These are phyloP conservation scores for Colletotrichum theobromicola DNA, from an alignment of 2,329 filamentous ascomycete species.

Conservation along the genomic window DNA sequence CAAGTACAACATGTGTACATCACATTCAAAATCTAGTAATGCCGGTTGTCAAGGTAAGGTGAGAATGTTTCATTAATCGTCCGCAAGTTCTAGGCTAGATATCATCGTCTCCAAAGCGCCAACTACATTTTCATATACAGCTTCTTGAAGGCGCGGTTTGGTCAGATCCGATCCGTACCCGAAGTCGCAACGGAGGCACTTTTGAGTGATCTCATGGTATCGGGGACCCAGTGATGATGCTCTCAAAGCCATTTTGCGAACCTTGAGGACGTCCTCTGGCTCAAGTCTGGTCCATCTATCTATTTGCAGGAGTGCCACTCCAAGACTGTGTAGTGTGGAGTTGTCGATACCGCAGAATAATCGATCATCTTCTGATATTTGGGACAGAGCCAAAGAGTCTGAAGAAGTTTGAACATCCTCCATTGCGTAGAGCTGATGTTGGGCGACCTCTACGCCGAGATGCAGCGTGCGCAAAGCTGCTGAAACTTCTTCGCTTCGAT, in stretches of 20 bases:
- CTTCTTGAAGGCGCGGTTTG: conserved; percentile 6
- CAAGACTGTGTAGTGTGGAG: conserved; percentile 29
- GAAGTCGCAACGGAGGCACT: conserved; percentile 30
- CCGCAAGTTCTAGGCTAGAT: conserved; percentile 3
- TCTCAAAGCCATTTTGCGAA: conserved; percentile 22
- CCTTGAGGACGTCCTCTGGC: conserved; percentile 24
- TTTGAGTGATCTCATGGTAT: conserved; percentile 28
- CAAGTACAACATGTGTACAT: no score
- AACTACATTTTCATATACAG: conserved; percentile 8
- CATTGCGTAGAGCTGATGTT: neutral
- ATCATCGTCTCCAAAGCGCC: conserved; percentile 20
- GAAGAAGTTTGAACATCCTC: neutral
- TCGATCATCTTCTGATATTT: conserved; percentile 11
- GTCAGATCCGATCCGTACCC: conserved; percentile 18
- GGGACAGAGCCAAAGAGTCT: neutral
- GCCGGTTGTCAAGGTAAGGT: no score
- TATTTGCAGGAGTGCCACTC: conserved; percentile 31
- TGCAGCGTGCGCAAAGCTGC: neutral
- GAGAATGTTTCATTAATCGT: no score
- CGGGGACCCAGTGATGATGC: conserved; percentile 18
- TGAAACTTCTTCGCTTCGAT: neutral
- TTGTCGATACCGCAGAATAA: conserved; percentile 26
- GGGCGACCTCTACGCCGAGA: neutral
- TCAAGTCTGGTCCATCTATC: conserved; percentile 26
- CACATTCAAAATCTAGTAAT: no score